Evolutionary conservation across 2,329 filamentous ascomycete genomes (phyloP), one percentile per base, ranked within the genome.

Genomic region (Leptographium radiaticola): DNA sequence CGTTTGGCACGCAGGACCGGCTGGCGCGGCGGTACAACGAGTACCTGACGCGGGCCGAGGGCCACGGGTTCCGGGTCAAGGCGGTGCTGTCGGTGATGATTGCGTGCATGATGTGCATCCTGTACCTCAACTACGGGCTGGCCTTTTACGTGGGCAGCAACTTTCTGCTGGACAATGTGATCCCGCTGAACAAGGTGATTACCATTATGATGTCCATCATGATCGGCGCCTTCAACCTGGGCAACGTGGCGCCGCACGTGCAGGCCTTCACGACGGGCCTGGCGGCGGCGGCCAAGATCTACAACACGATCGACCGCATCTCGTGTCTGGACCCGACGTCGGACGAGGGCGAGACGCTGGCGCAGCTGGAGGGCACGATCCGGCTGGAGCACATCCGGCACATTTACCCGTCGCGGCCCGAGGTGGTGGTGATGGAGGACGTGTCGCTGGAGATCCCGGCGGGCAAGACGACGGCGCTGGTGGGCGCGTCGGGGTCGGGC

Each of bases 1-100:
- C 93, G 34, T 98, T 96, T 63, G 89, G 89, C 45, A 96, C 90
- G 0, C 90, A 97, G 67, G 86, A 91, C 54, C 89, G 91, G 59
- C 77, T 97, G n/a, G 88, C 91, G 12, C 77, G 77, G 58, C 85
- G 91, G 66, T 97, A 97, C 65, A 87, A 95, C 61, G 66, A 64
- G 2, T 87, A 95, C 65, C 73, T 97, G 36, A 69, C 70, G 45
- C 76, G 79, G 53, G 90, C 89, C 15, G 84, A 93, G 64, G 78
- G 74, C 60, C 89, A 78, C 65, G 93, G 91, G 20, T 82, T 81
- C 68, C 86, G 81, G 62, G 78, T 86, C 63, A 91, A 95, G 71
- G 72, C 77, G 18, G 74, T 79, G 25, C 71, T 94, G 34, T 87
- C 81, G 12, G 68, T 83, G 61, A 91, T 97, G 87, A 75, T 97